Base-by-base conservation (phyloP, 1,284 basidiomycete species). In the Stygiomarasmius scandens region DNA sequence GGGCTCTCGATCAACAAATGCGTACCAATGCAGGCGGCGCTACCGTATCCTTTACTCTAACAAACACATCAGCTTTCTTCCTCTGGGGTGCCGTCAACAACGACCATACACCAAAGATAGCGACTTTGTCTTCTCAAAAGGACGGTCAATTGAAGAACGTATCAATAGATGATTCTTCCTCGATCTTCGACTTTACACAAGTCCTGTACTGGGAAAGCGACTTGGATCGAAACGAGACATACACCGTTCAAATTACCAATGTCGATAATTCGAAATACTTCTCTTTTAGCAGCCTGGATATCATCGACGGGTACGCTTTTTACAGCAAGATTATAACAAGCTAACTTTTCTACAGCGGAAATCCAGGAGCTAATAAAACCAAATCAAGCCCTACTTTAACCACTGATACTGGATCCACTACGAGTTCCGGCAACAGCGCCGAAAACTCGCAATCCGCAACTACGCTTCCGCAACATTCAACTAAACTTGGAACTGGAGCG, bases 161-260 rank as follows among this genome's bases (percentile, higher is more conserved):
- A 20, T 12, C n/a, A 3, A 43, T 53, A 27, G 20, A 53, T 11
- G 51, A 53, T 45, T 5, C 6, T 12, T 53, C 51, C 11, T 10
- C 20, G 8, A 19, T 12, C 2, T n/a, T 53, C 4, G 51, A 43
- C 27, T 27, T 53, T 10, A 24, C 12, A 20, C 51, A 53, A 27
- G 20, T 53, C 10, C 12, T 53, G n/a, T 53, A 53, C 38, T 53
- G 51, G 51, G 38, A 53, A 32, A 44, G 51, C n/a, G 38, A 34
- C 3, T 53, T 53, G 23, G 38, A 53, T 44, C 14, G 41, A 1
- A 25, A 53, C 22, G 24, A 53, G 51, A 45, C 12, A 1, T 53
- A 53, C 29, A 45, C 36, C 9, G 51, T 53, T n/a, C 11, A 41
- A 19, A 43, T 53, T 25, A 27, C 24, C 12, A 53, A 44, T 27